Conservation (phyloP, 2,329 filamentous ascomycete species). For the Diatrype stigma region DNA sequence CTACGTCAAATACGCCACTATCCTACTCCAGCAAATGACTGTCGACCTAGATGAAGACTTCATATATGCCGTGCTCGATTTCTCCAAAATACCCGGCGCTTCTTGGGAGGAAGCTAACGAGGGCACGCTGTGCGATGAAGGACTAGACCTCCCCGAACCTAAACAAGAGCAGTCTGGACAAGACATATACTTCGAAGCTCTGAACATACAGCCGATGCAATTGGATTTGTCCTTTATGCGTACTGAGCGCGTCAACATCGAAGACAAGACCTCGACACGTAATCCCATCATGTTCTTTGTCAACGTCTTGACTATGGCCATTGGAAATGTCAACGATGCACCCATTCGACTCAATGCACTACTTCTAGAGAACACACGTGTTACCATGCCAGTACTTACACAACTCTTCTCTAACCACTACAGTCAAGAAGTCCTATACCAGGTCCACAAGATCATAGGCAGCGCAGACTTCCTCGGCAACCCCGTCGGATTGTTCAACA, state of each 20-base stretch:
- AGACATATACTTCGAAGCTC: conserved; percentile 95
- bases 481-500: conserved; percentile 96
- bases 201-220: conserved; percentile 98
- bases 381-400: conserved; percentile 78
- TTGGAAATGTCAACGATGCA: conserved; percentile 97
- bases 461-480: conserved; percentile 98
- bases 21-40: conserved; percentile 96
- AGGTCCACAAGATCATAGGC: conserved; percentile 95
- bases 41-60: conserved; percentile 97
- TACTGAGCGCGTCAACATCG: conserved; percentile 92
- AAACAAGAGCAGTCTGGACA: conserved; percentile 78
- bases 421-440: conserved; percentile 90
- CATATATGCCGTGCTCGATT: conserved; percentile 92
- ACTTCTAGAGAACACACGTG: conserved; percentile 89
- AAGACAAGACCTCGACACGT: conserved; percentile 83
- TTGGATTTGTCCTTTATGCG: conserved; percentile 95
- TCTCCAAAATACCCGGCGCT: conserved; percentile 86
- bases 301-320: conserved; percentile 98
- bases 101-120: conserved; percentile 77
- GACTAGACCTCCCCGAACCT: conserved; percentile 87
- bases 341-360: conserved; percentile 90
- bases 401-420: conserved; percentile 92
- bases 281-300: conserved; percentile 99
- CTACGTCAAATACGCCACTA: conserved; percentile 96
- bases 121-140: conserved; percentile 83